phyloP scores from a whole-genome alignment of 495 filamentous ascomycete species.

The Xanthoparmelia taractica region DNA sequence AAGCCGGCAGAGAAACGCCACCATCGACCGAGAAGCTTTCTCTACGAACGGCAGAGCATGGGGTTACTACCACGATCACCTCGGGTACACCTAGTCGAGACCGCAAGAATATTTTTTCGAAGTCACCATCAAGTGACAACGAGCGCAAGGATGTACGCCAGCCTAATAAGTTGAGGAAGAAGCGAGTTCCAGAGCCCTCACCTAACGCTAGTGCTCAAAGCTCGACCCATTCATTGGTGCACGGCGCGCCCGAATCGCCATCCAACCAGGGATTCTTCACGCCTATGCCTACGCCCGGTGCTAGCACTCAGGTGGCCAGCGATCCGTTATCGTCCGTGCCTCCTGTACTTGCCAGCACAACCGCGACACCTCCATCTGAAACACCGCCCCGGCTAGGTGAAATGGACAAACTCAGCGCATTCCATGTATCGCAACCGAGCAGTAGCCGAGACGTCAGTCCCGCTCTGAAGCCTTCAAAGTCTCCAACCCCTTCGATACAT shows the following conservation, averaged over 20 bases:
- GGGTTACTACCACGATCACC: constrained; percentile 32
- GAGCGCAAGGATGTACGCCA: constrained; percentile 54
- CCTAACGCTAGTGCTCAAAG: constrained; percentile 73
- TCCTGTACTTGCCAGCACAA: constrained; percentile 19
- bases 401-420: constrained; percentile 23
- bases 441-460: constrained; percentile 19
- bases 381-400: constrained; percentile 26
- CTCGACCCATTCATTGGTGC: constrained; percentile 62
- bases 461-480: constrained; percentile 50
- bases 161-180: constrained; percentile 83
- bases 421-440: constrained; percentile 20
- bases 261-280: constrained; percentile 26
- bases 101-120: constrained; percentile 61
- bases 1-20: constrained; percentile 27
- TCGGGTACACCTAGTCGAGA: constrained; percentile 61
- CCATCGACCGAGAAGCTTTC: constrained; percentile 27
- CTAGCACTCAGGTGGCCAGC: constrained; percentile 18
- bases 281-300: constrained; percentile 23
- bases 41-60: constrained; percentile 35
- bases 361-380: constrained; percentile 25
- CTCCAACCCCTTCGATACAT: constrained; percentile 60
- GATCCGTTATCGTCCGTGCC: constrained; percentile 26
- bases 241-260: constrained; percentile 34
- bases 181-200: constrained; percentile 60
- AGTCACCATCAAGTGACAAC: constrained; percentile 51